A percentile compares a stretch with the other conserved stretches of the same genome.
phyloP scores from a whole-genome alignment of 441 rosid species.

The Rhodomyrtus psidioides region DNA sequence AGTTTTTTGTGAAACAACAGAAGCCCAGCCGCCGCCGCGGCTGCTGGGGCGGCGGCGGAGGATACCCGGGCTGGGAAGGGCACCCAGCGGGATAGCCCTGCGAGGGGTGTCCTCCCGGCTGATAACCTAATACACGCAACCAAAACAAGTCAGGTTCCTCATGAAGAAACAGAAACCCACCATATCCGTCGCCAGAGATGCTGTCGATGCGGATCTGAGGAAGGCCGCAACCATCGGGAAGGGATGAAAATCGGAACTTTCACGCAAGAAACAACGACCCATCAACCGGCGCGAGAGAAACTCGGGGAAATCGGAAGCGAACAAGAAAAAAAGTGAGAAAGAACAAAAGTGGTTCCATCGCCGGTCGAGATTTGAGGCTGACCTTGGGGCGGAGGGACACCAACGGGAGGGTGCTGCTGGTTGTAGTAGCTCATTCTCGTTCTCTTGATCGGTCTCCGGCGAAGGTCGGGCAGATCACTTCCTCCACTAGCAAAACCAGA shows the following conservation, averaged over 20 bases:
- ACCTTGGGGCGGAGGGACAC: slow-evolving; percentile 63
- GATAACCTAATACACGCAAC: slow-evolving; percentile 44
- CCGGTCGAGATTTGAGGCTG: not conserved
- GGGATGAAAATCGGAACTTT: not conserved
- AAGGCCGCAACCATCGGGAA: not conserved
- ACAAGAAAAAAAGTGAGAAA: not conserved
- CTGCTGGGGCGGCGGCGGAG: not conserved
- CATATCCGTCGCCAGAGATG: slow-evolving; percentile 1
- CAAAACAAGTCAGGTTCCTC: not conserved
- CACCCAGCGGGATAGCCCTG: not conserved
- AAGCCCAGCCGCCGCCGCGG: not conserved
- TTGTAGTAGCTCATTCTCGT: slow-evolving; percentile 65
- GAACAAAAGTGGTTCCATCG: not conserved
- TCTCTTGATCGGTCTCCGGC: not conserved
- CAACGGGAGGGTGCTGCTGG: slow-evolving; percentile 78
- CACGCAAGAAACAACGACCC: not conserved
- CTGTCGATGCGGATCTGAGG: not conserved
- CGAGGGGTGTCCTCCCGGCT: slow-evolving; percentile 70
- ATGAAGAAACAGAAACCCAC: not conserved
- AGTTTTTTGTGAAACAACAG: not conserved
- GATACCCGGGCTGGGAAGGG: not conserved
- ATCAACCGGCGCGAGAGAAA: not conserved
- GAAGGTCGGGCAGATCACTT: not conserved
- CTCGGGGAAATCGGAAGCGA: not conserved
- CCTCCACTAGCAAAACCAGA: not conserved